Evolutionary conservation across 2,329 filamentous ascomycete species (phyloP).

Genomic region (Aspergillus awamori): DNA sequence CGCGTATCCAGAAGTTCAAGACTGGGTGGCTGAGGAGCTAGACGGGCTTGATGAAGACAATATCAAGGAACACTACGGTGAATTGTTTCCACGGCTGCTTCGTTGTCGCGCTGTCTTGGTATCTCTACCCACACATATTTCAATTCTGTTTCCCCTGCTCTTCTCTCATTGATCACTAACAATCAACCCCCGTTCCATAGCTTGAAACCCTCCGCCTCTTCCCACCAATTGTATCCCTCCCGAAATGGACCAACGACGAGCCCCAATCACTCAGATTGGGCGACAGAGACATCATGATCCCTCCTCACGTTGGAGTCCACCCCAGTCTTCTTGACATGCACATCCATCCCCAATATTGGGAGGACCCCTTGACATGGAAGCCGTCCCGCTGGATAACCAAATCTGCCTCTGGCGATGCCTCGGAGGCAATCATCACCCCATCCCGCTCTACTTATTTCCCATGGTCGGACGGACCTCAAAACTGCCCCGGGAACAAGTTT

Average conservation of each 20-base stretch:
- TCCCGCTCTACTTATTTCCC: background rate
- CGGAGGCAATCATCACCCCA: background rate
- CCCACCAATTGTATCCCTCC: conserved; percentile 4
- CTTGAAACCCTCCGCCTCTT: conserved; percentile 14
- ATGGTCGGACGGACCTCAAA: conserved; percentile 11
- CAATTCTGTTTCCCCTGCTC: no score
- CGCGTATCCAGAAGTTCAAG: conserved; percentile 7
- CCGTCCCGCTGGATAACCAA: conserved; percentile 7
- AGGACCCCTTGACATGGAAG: conserved; percentile 4
- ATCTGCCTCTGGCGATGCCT: no score
- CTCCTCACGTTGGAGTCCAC: background rate
- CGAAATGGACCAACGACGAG: conserved; percentile 8
- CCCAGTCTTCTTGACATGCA: conserved; percentile 6
- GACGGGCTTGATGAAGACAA: background rate
- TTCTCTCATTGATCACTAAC: background rate
- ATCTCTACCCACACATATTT: background rate
- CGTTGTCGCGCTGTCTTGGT: conserved; percentile 7
- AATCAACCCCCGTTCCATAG: background rate
- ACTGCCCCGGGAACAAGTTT: conserved; percentile 8
- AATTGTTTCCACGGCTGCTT: conserved; percentile 1
- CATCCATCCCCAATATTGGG: conserved; percentile 4
- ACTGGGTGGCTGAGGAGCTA: conserved; percentile 13
- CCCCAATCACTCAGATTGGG: background rate
- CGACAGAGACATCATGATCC: background rate
- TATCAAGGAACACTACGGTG: background rate